Evolutionary conservation across 306 rosid genomes (phyloP), one percentile per base, ranked within the genome.

Genomic region (Fagus sylvatica): DNA sequence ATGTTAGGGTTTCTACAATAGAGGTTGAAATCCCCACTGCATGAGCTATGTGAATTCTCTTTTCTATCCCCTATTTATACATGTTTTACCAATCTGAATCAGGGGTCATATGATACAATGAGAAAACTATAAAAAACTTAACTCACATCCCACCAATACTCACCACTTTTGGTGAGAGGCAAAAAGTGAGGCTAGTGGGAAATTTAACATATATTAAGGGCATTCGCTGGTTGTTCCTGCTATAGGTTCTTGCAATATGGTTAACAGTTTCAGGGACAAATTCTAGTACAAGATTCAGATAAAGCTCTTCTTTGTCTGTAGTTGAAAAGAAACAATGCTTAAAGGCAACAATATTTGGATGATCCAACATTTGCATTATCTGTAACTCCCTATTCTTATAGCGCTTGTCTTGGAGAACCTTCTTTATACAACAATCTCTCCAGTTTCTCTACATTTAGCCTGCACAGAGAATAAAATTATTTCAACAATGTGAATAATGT

Each of bases 391-490:
- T 88, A 78, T 95, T 95, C 85, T 93, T 95, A 90, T 92, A 95
- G 73, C 99, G 95, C 89, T 91, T 92, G 90, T 95, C 99, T 83
- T 95, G 99, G 74, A 95, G 96, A 81, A 95, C 99, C 88, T 95
- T 95, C 89, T 95, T 95, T 80, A 95, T 95, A 73, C 99, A 46
- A 95, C 97, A 84, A 92, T 90, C 87, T 95, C 99, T 76, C 98
- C 99, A 1, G 99, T 93, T 85, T 95, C 99, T 88, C 98, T 93
- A 76, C 99, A 95, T 80, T 95, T 95, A 32, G 99, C 99, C 99
- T 95, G 76, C 72, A 19, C 62, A 74, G 76, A 67, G 69, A 33
- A 42, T 57, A 12, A 68, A 48, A n/a, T 59, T 73, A 61, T 71
- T 22, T 66, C 55, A 39, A 46, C 54, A 69, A 1, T 16, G 62